Evolutionary conservation across 169 alveolate species (phyloP).

Genomic region (Miamiensis avidus): DNA sequence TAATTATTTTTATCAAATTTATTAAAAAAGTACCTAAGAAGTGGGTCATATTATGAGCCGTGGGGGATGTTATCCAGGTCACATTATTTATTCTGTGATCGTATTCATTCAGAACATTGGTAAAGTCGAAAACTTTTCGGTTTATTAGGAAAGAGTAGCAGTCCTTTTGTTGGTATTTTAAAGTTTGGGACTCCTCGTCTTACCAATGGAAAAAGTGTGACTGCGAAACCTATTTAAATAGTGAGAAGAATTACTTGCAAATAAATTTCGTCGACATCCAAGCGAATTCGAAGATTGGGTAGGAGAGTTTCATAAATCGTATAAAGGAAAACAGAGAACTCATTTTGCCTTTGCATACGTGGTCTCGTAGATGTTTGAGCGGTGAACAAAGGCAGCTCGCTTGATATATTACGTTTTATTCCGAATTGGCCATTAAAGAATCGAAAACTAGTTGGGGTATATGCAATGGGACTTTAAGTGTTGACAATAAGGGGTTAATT

Average conservation of each 20-base stretch:
- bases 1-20: no score
- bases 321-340: not conserved
- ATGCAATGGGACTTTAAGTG: conserved; percentile 24
- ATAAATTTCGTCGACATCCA: not conserved
- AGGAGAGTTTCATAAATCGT: not conserved
- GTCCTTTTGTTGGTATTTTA: no score
- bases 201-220: not conserved
- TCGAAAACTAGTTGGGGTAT: conserved; percentile 61
- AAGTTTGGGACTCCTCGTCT: not conserved
- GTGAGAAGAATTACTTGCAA: not conserved
- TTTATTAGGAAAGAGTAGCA: not conserved
- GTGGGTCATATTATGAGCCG: no score
- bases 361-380: not conserved
- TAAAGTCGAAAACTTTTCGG: not conserved
- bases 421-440: conserved; percentile 15
- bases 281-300: not conserved
- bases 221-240: not conserved
- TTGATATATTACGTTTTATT: not conserved
- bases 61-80: no score
- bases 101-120: no score
- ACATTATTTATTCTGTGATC: no score
- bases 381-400: not conserved
- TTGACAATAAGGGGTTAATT: conserved; percentile 10
- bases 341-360: not conserved
- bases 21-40: no score